phyloP scores from a whole-genome alignment of 345 rosid genomes.

The Clarkia xantiana region DNA sequence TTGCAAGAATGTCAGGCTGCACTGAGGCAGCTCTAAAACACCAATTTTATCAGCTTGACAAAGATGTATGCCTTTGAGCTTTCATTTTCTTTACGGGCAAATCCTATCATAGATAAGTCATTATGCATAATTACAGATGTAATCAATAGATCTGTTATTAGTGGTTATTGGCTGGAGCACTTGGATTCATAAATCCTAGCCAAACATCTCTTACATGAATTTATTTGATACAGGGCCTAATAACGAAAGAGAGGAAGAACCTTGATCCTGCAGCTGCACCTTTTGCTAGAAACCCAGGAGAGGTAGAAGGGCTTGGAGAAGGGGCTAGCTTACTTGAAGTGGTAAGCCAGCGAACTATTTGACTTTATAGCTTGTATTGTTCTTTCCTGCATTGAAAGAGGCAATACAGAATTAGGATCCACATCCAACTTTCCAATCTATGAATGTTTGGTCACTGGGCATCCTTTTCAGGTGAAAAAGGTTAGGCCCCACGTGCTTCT shows the following conservation, averaged over 20 bases:
- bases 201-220: neutral
- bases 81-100: slow-evolving; percentile 1
- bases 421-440: neutral
- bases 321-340: slow-evolving; percentile 80
- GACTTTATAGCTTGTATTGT: too few species aligned
- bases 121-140: neutral
- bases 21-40: slow-evolving; percentile 31
- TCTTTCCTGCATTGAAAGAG: too few species aligned
- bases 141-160: neutral
- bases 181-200: too few species aligned
- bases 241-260: slow-evolving; percentile 79
- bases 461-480: slow-evolving; percentile 54
- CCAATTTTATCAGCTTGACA: slow-evolving; percentile 67
- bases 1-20: slow-evolving; percentile 62
- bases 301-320: slow-evolving; percentile 55
- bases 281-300: slow-evolving; percentile 65
- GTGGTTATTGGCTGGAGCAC: too few species aligned
- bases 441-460: slow-evolving; percentile 8
- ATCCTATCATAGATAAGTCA: slow-evolving; percentile 1
- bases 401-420: neutral
- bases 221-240: slow-evolving; percentile 55
- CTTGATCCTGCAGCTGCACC: slow-evolving; percentile 75
- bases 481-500: slow-evolving; percentile 90
- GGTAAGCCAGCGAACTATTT: slow-evolving; percentile 27
- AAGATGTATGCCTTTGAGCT: slow-evolving; percentile 54